phyloP scores from a whole-genome alignment of 2,329 filamentous ascomycete genomes.

The Sclerotinia borealis region DNA sequence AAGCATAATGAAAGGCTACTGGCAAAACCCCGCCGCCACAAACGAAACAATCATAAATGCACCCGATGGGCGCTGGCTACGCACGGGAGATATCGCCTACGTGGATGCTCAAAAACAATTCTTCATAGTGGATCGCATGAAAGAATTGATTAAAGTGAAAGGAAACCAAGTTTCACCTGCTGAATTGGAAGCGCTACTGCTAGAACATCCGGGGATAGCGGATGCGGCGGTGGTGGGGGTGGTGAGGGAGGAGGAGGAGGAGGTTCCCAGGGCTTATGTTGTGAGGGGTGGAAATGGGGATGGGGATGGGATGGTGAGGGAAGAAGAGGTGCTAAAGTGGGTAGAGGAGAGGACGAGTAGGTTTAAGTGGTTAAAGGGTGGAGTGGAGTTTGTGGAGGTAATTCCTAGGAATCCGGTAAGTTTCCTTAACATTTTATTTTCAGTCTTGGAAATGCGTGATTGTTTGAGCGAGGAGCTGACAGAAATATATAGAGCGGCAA shows the following conservation, averaged over 20 bases:
- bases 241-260: slow-evolving; percentile 37
- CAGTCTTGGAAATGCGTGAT: background rate
- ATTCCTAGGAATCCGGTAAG: slow-evolving; percentile 62
- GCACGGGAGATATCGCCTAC: slow-evolving; percentile 47
- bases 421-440: background rate
- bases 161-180: slow-evolving; percentile 44
- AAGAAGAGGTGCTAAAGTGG: slow-evolving; percentile 47
- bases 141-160: slow-evolving; percentile 45
- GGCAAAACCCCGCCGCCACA: slow-evolving; percentile 60
- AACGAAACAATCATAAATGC: slow-evolving; percentile 53
- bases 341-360: slow-evolving; percentile 53
- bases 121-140: slow-evolving; percentile 69
- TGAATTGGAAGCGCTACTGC: slow-evolving; percentile 40
- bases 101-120: slow-evolving; percentile 72
- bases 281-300: slow-evolving; percentile 34
- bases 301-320: slow-evolving; percentile 21
- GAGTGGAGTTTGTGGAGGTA: slow-evolving; percentile 56
- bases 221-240: slow-evolving; percentile 46
- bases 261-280: slow-evolving; percentile 56
- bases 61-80: slow-evolving; percentile 65
- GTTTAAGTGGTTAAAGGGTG: slow-evolving; percentile 65
- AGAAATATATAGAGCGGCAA: slow-evolving; percentile 35
- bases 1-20: slow-evolving; percentile 50
- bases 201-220: slow-evolving; percentile 36
- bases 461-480: background rate